phyloP scores from a whole-genome alignment of 306 rosid genomes.

The Nissolia schottii region DNA sequence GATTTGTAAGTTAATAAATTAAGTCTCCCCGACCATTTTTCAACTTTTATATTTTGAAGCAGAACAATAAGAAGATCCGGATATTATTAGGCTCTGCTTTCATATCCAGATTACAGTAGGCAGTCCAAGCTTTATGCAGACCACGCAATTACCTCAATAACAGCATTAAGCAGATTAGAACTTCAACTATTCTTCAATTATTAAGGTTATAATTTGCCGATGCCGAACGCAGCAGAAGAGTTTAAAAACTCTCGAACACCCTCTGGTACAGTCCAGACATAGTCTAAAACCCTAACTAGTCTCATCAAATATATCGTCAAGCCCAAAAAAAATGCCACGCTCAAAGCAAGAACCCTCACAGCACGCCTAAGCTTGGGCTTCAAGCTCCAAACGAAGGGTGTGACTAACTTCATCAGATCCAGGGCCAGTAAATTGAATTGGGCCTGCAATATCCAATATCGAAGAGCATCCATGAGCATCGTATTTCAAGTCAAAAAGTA shows the following conservation, averaged over 20 bases:
- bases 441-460: constrained; percentile 85
- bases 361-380: constrained; percentile 37
- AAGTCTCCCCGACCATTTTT: no score
- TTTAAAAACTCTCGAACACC: constrained; percentile 12
- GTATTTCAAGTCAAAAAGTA: neutral
- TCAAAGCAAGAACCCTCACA: neutral
- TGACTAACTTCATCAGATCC: constrained; percentile 66
- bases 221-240: neutral
- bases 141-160: neutral
- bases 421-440: constrained; percentile 84
- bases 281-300: constrained; percentile 20
- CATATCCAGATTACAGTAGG: no score
- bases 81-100: no score
- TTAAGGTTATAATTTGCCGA: constrained; percentile 5
- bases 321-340: neutral
- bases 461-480: constrained; percentile 3
- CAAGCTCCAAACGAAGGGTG: constrained; percentile 85
- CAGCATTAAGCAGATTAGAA: neutral
- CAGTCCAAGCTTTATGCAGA: neutral
- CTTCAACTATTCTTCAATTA: neutral
- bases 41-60: no score
- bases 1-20: no score
- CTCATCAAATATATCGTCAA: constrained; percentile 5
- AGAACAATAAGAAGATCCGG: no score
- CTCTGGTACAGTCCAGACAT: neutral